Evolutionary conservation across 805 yeast species (phyloP).

Genomic region (Sugiyamaella chiloensis): DNA sequence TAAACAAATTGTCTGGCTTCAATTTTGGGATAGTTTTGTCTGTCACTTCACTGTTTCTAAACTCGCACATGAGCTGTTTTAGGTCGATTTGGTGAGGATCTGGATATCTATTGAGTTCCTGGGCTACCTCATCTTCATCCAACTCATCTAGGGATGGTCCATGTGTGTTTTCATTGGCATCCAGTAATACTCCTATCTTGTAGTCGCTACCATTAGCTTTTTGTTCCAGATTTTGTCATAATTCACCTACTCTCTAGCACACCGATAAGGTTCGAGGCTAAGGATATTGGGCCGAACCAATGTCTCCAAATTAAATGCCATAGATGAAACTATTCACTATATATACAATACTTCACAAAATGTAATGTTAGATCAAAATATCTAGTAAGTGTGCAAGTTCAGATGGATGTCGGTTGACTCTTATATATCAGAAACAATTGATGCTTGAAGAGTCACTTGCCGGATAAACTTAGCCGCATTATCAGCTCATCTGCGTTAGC

Average conservation of each 20-base stretch:
- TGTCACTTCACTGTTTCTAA: conserved; percentile 51
- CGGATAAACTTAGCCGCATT: too few relatives aligned
- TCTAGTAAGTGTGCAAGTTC: too few relatives aligned
- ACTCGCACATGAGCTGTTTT: conserved; percentile 66
- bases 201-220: conserved; percentile 53
- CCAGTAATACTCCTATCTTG: conserved; percentile 80
- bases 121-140: conserved; percentile 42
- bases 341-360: too few relatives aligned
- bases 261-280: conserved; percentile 82
- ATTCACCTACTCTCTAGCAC: conserved; percentile 74
- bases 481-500: too few relatives aligned
- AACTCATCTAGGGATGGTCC: conserved; percentile 69
- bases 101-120: conserved; percentile 85
- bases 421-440: too few relatives aligned
- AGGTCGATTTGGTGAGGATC: conserved; percentile 89
- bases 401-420: too few relatives aligned
- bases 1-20: conserved; percentile 67
- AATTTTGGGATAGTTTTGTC: conserved; percentile 31
- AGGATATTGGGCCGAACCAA: conserved; percentile 84
- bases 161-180: conserved; percentile 94
- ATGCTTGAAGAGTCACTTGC: too few relatives aligned
- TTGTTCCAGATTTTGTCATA: background rate
- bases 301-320: conserved; percentile 50
- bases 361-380: too few relatives aligned
- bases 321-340: too few relatives aligned